Percentiles rank a stretch among this genome's conserved stretches.
Evolutionary conservation across 352 stramenopile genomes (phyloP).

Genomic region (Globisporangium iwayamae): DNA sequence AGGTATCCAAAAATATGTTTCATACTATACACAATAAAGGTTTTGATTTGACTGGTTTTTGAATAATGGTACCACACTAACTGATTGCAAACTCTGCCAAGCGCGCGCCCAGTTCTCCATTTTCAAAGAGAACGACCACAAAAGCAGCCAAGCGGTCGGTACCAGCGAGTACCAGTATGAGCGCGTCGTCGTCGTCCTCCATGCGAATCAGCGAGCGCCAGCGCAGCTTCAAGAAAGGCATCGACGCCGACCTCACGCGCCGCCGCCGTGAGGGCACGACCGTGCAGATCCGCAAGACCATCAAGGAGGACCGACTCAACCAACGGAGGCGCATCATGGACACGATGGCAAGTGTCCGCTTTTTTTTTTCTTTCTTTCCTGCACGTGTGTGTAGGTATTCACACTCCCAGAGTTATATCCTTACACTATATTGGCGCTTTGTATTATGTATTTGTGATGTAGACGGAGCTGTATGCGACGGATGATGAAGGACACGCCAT

Average conservation of each 20-base stretch:
- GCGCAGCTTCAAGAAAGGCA: constrained; percentile 77
- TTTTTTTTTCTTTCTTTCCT: neutral
- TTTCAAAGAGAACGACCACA: neutral
- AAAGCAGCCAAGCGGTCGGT: too few species aligned
- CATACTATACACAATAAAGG: neutral
- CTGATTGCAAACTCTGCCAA: neutral
- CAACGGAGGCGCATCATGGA: constrained; percentile 69
- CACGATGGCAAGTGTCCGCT: neutral
- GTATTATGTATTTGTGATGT: neutral
- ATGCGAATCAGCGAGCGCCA: constrained; percentile 46
- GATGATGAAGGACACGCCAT: neutral
- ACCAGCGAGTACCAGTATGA: neutral
- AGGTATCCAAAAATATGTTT: neutral
- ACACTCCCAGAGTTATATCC: too few species aligned
- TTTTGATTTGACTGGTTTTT: neutral
- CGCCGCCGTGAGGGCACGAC: constrained; percentile 74
- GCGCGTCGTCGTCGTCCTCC: constrained; percentile 5
- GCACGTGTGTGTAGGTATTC: neutral
- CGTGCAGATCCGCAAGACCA: constrained; percentile 83
- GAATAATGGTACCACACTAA: neutral
- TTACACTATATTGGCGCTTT: neutral
- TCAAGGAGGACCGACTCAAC: constrained; percentile 81
- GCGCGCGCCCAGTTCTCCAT: neutral
- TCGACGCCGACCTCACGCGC: constrained; percentile 72
- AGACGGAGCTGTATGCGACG: constrained; percentile 8